Conservation (phyloP, 1,284 basidiomycete genomes). For the Boletus smithii region DNA sequence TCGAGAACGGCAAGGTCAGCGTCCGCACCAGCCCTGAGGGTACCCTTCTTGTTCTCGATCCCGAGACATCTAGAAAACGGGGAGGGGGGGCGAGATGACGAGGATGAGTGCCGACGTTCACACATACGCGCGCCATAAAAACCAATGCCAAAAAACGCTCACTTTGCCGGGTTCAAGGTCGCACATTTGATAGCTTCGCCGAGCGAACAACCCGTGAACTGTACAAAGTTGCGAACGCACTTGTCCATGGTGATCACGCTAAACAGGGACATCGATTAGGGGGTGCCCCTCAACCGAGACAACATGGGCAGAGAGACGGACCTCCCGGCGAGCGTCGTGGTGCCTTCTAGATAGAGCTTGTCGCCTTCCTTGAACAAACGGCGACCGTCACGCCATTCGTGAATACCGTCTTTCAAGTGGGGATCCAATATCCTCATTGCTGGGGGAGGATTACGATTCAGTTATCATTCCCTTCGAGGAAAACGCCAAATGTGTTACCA, state of each 20-base stretch:
- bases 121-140: background rate
- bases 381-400: constrained; percentile 83
- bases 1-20: constrained; percentile 81
- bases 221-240: constrained; percentile 80
- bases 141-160: constrained; percentile 19
- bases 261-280: background rate
- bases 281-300: background rate
- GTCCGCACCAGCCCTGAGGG: constrained; percentile 73
- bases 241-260: constrained; percentile 80
- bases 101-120: background rate
- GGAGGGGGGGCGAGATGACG: no score
- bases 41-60: constrained; percentile 77
- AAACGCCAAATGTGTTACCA: constrained; percentile 44
- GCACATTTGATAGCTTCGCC: constrained; percentile 83
- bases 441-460: constrained; percentile 30
- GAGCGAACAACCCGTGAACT: constrained; percentile 79
- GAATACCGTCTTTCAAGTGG: constrained; percentile 74
- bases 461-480: background rate
- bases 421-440: constrained; percentile 89
- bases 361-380: constrained; percentile 79
- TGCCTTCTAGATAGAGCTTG: constrained; percentile 79
- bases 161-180: constrained; percentile 79
- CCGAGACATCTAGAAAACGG: constrained; percentile 59
- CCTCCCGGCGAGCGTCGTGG: constrained; percentile 85
- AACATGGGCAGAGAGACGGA: constrained; percentile 9